phyloP scores from a whole-genome alignment of 1,284 basidiomycete genomes.

The Hortiboletus rubellus region DNA sequence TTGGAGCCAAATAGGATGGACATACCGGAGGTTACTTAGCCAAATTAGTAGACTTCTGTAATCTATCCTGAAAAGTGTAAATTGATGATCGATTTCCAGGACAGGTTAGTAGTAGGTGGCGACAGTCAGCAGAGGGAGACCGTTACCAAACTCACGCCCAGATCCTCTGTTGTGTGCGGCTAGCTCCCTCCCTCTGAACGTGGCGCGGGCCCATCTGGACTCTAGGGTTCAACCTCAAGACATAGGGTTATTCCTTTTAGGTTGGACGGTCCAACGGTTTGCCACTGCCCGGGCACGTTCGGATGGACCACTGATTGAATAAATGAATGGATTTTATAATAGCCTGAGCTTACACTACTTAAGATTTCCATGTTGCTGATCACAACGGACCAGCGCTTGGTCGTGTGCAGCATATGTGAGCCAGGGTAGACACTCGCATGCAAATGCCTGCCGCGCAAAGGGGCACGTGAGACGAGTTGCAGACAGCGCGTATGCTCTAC shows the following conservation, averaged over 20 bases:
- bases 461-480: not conserved
- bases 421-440: not conserved
- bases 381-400: not conserved
- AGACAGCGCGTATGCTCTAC: not conserved
- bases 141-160: constrained; percentile 30
- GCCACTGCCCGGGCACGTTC: not conserved
- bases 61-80: constrained; percentile 38
- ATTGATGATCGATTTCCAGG: constrained; percentile 29
- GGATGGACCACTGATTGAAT: not conserved
- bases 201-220: constrained; percentile 4
- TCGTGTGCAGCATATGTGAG: constrained; percentile 1
- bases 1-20: constrained; percentile 25
- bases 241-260: not conserved
- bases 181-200: not conserved
- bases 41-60: constrained; percentile 25
- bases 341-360: not conserved
- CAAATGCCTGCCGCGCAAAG: not conserved
- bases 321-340: not conserved
- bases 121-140: constrained; percentile 14
- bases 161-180: constrained; percentile 9
- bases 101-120: constrained; percentile 17
- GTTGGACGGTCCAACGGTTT: not conserved
- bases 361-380: not conserved
- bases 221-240: constrained; percentile 2
- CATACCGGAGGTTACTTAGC: constrained; percentile 17